phyloP scores from a whole-genome alignment of 2,329 filamentous ascomycete species.

The Cryphonectria carpinicola region DNA sequence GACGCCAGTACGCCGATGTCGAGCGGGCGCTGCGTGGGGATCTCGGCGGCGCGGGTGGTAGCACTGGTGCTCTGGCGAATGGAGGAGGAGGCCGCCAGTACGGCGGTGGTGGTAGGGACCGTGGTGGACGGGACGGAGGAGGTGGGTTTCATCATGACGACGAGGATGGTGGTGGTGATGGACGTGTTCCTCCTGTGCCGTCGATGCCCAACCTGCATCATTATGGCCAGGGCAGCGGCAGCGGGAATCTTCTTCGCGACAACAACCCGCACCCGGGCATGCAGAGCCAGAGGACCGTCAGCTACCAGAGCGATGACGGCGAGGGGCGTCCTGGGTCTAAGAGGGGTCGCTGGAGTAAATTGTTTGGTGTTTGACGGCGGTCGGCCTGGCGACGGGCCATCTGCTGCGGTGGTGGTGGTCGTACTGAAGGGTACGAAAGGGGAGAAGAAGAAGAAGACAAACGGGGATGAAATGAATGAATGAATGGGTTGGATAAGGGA shows the following conservation, averaged over 20 bases:
- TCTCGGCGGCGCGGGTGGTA: conserved; percentile 21
- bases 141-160: background rate
- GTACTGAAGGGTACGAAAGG: background rate
- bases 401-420: background rate
- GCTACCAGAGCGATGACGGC: conserved; percentile 22
- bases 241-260: conserved; percentile 4
- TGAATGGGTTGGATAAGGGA: background rate
- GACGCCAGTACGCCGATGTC: conserved; percentile 46
- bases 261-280: conserved; percentile 25
- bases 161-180: background rate
- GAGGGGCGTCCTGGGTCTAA: conserved; percentile 17
- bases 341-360: conserved; percentile 26
- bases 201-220: conserved; percentile 23
- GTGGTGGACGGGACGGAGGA: background rate
- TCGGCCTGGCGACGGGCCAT: background rate
- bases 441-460: background rate
- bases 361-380: conserved; percentile 24
- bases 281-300: conserved; percentile 26
- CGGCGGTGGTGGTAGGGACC: background rate
- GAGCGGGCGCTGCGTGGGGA: conserved; percentile 48
- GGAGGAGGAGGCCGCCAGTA: background rate
- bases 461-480: background rate
- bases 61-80: background rate
- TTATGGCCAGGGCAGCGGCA: conserved; percentile 9
- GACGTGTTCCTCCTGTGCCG: conserved; percentile 15